Conservation (phyloP, 805 yeast species). For the Candida michaelii region DNA sequence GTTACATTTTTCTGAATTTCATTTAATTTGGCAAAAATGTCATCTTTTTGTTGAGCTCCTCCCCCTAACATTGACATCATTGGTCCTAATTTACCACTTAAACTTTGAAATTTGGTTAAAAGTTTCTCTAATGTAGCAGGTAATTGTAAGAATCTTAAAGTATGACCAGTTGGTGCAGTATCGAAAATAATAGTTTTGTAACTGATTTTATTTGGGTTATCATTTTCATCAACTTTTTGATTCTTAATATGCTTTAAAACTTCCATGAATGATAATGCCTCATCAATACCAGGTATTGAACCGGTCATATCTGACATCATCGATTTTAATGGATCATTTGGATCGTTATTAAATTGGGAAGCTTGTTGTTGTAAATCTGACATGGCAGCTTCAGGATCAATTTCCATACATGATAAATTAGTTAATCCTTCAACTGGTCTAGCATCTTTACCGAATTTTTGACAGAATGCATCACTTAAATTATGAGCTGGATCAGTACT, state of each 20-base stretch:
- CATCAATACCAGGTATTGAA: conserved; percentile 97
- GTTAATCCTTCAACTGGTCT: conserved; percentile 85
- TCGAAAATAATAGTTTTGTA: conserved; percentile 93
- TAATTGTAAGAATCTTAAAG: conserved; percentile 88
- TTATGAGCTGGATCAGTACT: conserved; percentile 99
- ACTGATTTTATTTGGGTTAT: conserved; percentile 23
- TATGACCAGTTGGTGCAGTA: conserved; percentile 99
- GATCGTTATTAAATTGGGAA: conserved; percentile 54
- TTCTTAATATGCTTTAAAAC: conserved; percentile 93
- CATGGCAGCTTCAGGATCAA: conserved; percentile 92
- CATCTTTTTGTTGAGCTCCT: conserved; percentile 66
- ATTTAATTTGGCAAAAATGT: conserved; percentile 73
- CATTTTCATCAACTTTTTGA: conserved; percentile 39
- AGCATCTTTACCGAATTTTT: conserved; percentile 96
- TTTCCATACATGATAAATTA: conserved; percentile 96
- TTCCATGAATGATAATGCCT: conserved; percentile 96
- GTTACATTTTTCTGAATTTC: conserved; percentile 78
- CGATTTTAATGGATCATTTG: conserved; percentile 62
- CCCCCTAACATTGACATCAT: conserved; percentile 77
- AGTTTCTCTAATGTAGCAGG: conserved; percentile 91
- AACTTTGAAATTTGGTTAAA: conserved; percentile 80
- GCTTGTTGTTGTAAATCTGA: conserved; percentile 74
- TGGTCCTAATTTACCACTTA: conserved; percentile 87
- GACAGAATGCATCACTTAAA: conserved; percentile 96
- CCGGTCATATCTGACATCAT: conserved; percentile 90